Conservation (phyloP, 768 basidiomycete species). For the Russula sp. region DNA sequence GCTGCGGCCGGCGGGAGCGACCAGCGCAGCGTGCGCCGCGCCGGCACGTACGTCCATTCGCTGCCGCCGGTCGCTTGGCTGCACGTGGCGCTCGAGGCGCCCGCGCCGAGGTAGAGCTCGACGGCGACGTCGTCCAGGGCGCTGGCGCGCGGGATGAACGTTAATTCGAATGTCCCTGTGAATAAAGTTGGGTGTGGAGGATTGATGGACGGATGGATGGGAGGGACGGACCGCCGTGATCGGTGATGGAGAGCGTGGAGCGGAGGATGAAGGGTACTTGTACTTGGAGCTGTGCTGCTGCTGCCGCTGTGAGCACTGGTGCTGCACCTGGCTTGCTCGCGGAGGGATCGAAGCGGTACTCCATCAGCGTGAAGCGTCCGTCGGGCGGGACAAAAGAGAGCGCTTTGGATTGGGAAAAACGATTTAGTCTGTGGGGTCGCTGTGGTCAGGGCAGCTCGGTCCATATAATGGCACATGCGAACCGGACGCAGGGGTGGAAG, state of each 20-base stretch:
- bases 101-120: conserved; percentile 70
- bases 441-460: neutral
- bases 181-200: conserved; percentile 25
- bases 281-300: conserved; percentile 26
- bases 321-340: conserved; percentile 31
- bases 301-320: conserved; percentile 35
- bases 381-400: conserved; percentile 94
- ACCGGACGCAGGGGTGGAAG: conserved; percentile 94
- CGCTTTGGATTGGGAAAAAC: conserved; percentile 68
- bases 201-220: neutral
- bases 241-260: conserved; percentile 31
- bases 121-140: conserved; percentile 66
- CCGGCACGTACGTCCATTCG: conserved; percentile 78
- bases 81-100: conserved; percentile 68
- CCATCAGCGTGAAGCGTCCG: conserved; percentile 76
- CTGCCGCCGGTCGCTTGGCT: conserved; percentile 54
- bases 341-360: conserved; percentile 64
- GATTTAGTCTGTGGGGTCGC: conserved; percentile 50
- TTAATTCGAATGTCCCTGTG: conserved; percentile 52
- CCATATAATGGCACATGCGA: conserved; percentile 25
- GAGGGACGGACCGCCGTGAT: conserved; percentile 37
- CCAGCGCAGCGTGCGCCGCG: conserved; percentile 61
- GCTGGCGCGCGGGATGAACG: conserved; percentile 34
- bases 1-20: conserved; percentile 64
- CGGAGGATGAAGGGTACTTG: conserved; percentile 34